Evolutionary conservation across 352 stramenopile genomes (phyloP), one percentile per base, ranked within the genome.

Genomic region (Phytophthora colocasiae): DNA sequence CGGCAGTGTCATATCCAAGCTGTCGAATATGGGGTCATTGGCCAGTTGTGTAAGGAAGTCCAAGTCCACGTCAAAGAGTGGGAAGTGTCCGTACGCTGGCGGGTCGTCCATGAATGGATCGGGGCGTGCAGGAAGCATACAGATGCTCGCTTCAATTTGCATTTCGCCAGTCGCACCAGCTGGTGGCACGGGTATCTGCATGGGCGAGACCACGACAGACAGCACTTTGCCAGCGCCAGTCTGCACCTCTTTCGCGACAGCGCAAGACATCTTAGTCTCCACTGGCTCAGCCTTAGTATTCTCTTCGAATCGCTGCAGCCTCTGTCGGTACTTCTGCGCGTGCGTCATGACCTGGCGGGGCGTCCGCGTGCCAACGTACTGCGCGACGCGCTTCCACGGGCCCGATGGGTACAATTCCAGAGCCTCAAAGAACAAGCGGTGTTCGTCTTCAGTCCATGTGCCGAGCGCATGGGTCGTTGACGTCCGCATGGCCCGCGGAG

Each of bases 371-470:
- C 60, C 58, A 11, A 86, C 50, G 44, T 77, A 31, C 22, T 58
- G 53, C 1, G 80, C 76, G 17, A 87, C 69, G 10, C 58, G 59
- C 39, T 85, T 84, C 77, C 75, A 89, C 40, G 80, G 77, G 10
- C 80, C 77, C 0, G 64, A 73, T 22, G 78, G 78, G 51, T 80
- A 85, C 58, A 78, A 52, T 19, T 81, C 62, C 29, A 75, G 50
- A 0, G 41, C 67, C 44, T 66, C 55, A 14, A 75, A 57, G 56
- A 75, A 75, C 45, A 61, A 63, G 6, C 66, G 24, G 46, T 75
- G 67, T 44, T 75, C 67, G 12, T 63, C 41, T 10, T 54, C 31
- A 1, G 62, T 75, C 67, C 67, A 75, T 32, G 63, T 73, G 47
- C 66, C 66, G 10, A 59, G 32, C 9, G 52, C 32, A 51, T 45